These are phyloP conservation scores for Plantago elongata DNA, from an alignment of 257 asterid genomes.

Conservation along the genomic window DNA sequence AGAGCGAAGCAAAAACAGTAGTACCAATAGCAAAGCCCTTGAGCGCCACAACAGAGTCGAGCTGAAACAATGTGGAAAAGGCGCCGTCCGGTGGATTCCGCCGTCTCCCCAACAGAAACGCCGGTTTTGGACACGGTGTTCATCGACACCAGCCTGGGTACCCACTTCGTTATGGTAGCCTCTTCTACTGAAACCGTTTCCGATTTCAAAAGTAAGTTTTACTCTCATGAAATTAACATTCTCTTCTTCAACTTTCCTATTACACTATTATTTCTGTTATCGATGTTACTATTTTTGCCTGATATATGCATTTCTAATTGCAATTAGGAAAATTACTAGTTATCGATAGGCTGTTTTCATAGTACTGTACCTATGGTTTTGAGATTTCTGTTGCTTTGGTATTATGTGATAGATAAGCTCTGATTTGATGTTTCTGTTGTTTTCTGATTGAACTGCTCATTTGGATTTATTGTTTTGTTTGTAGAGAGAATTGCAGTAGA, in stretches of 20 bases:
- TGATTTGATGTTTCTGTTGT: background rate
- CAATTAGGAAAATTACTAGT: background rate
- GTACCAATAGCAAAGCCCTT: too few relatives aligned
- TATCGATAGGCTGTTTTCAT: too few relatives aligned
- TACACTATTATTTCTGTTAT: too few relatives aligned
- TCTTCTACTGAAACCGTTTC: slow-evolving; percentile 43
- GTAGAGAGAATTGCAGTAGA: slow-evolving; percentile 51
- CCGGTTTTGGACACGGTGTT: slow-evolving; percentile 30
- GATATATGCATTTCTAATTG: too few relatives aligned
- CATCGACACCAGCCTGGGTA: slow-evolving; percentile 65
- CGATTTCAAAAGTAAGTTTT: slow-evolving; percentile 48
- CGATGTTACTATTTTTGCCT: too few relatives aligned
- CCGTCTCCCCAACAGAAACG: slow-evolving; percentile 16
- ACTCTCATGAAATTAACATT: too few relatives aligned
- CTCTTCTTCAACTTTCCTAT: background rate
- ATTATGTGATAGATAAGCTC: too few relatives aligned
- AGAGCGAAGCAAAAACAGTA: too few relatives aligned
- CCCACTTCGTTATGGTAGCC: slow-evolving; percentile 44
- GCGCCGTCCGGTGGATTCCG: slow-evolving; percentile 34
- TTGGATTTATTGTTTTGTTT: background rate
- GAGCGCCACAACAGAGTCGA: too few relatives aligned
- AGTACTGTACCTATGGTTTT: too few relatives aligned
- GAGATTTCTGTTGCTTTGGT: too few relatives aligned
- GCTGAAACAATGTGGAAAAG: slow-evolving; percentile 41
- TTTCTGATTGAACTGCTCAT: background rate